These are phyloP conservation scores for Babesia sp. DNA, from an alignment of 169 alveolate species.

Conservation along the genomic window DNA sequence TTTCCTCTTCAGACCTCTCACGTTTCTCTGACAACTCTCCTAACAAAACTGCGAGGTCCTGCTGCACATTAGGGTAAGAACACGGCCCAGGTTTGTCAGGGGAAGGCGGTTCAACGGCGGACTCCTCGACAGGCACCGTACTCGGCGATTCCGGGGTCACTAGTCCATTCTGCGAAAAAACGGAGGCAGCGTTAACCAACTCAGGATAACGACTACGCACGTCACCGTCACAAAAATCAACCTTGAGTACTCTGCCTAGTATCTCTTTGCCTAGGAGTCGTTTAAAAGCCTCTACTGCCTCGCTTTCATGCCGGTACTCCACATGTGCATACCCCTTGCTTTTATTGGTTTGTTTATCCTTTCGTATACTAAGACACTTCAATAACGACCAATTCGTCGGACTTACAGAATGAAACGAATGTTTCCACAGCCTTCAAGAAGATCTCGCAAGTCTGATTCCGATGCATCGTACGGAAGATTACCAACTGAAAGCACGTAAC, in stretches of 20 bases:
- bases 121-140: not conserved
- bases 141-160: not conserved
- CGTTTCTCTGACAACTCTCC: not conserved
- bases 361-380: conserved; percentile 31
- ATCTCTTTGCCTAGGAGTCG: conserved; percentile 56
- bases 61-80: not conserved
- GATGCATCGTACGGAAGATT: conserved; percentile 66
- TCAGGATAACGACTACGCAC: conserved; percentile 58
- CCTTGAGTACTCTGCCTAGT: conserved; percentile 51
- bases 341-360: conserved; percentile 53
- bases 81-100: not conserved
- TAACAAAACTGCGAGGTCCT: not conserved
- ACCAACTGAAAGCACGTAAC: conserved; percentile 53
- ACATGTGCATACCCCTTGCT: conserved; percentile 68
- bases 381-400: not conserved
- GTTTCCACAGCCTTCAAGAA: conserved; percentile 63
- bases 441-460: conserved; percentile 41
- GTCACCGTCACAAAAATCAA: conserved; percentile 60
- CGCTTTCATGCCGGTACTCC: conserved; percentile 61
- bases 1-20: conserved; percentile 1
- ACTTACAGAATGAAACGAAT: conserved; percentile 53
- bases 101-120: not conserved
- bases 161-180: conserved; percentile 4
- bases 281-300: conserved; percentile 65
- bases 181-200: conserved; percentile 28